Conservation (phyloP, 805 yeast genomes). For the Ogataea nonfermentans region DNA sequence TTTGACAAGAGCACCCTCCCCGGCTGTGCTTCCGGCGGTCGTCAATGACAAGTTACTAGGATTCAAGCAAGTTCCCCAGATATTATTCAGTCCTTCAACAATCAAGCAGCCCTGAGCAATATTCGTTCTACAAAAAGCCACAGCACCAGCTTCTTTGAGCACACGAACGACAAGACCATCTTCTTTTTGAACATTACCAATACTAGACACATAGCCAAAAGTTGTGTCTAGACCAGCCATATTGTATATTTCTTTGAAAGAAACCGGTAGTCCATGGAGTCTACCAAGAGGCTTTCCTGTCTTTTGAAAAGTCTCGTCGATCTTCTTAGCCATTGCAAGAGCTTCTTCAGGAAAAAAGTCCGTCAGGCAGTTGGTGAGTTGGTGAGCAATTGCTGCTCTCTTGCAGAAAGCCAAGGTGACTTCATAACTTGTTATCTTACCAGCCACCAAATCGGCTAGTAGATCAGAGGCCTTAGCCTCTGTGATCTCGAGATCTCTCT, state of each 20-base stretch:
- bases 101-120: conserved; percentile 59
- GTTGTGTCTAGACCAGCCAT: conserved; percentile 49
- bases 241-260: conserved; percentile 42
- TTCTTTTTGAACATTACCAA: conserved; percentile 26
- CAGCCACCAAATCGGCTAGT: conserved; percentile 10
- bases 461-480: conserved; percentile 29
- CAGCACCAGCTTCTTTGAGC: conserved; percentile 47
- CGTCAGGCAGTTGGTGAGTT: conserved; percentile 41
- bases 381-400: conserved; percentile 57
- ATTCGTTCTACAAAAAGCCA: conserved; percentile 55
- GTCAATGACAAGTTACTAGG: conserved; percentile 49
- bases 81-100: conserved; percentile 48
- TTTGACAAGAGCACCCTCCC: conserved; percentile 58
- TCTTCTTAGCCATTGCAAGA: conserved; percentile 48
- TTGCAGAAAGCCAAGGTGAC: conserved; percentile 54
- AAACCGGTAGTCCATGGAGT: conserved; percentile 59
- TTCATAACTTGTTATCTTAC: conserved; percentile 40
- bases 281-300: conserved; percentile 57
- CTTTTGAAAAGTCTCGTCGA: conserved; percentile 49
- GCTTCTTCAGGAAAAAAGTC: conserved; percentile 59
- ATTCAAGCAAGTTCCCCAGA: conserved; percentile 50
- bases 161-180: conserved; percentile 41
- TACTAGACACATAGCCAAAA: conserved; percentile 46
- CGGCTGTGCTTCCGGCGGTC: conserved; percentile 65
- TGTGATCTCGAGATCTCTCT: conserved; percentile 41